A percentile compares a stretch with the other conserved stretches of the same genome.
Evolutionary conservation across 2,329 filamentous ascomycete species (phyloP).

Genomic region (Polytolypa hystricis): DNA sequence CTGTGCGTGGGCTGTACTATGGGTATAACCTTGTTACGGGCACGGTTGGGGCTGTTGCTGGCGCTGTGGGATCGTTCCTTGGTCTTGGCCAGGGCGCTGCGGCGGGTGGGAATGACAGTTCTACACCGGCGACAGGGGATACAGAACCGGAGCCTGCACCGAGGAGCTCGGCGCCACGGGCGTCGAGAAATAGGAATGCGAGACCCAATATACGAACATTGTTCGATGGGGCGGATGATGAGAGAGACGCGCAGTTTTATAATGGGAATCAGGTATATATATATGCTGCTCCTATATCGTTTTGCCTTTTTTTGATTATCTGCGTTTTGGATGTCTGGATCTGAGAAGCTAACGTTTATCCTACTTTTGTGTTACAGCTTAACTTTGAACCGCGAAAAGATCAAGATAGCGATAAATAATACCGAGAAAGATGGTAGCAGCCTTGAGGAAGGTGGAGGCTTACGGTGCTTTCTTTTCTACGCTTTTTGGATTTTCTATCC

Average conservation of each 20-base stretch:
- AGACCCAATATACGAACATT: slow-evolving; percentile 41
- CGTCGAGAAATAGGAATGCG: slow-evolving; percentile 5
- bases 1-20: slow-evolving; percentile 31
- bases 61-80: slow-evolving; percentile 33
- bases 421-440: no score
- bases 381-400: slow-evolving; percentile 59
- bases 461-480: no score
- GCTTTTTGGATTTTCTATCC: no score
- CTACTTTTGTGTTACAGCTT: slow-evolving; percentile 33
- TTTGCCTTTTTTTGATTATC: background rate
- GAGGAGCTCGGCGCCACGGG: slow-evolving; percentile 9
- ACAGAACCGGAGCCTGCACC: no score
- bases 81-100: slow-evolving; percentile 25
- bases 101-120: slow-evolving; percentile 7
- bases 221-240: slow-evolving; percentile 42
- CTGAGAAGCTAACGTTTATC: slow-evolving; percentile 4
- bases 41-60: slow-evolving; percentile 31
- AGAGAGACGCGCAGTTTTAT: slow-evolving; percentile 61
- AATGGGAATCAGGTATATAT: slow-evolving; percentile 77
- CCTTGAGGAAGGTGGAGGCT: no score
- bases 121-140: slow-evolving; percentile 5
- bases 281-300: slow-evolving; percentile 6
- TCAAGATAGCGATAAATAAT: slow-evolving; percentile 41
- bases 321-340: background rate
- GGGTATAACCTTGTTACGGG: slow-evolving; percentile 34